phyloP scores from a whole-genome alignment of 169 alveolate genomes.

The Perkinsus olseni region DNA sequence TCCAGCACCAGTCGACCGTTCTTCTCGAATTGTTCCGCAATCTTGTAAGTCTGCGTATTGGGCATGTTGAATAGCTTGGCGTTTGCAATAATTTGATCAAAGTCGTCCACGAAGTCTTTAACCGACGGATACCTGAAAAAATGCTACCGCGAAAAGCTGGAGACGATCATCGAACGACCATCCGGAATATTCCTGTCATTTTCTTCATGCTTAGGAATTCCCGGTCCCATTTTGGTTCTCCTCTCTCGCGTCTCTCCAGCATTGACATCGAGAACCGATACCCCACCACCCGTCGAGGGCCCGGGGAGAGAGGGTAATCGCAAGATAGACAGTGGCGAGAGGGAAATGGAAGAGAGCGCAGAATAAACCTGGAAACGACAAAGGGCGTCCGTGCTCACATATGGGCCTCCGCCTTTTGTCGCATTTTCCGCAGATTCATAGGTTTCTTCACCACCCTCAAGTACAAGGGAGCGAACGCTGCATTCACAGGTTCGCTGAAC shows the following conservation, averaged over 20 bases:
- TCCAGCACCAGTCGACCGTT: background rate
- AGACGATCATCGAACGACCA: too few relatives aligned
- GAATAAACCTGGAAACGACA: background rate
- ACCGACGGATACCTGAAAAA: background rate
- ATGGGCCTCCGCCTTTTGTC: background rate
- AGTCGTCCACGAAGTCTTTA: background rate
- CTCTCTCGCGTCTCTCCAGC: too few relatives aligned
- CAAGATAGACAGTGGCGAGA: too few relatives aligned
- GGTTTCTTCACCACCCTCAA: background rate
- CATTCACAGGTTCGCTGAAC: background rate
- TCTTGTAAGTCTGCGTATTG: background rate
- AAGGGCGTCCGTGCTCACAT: background rate
- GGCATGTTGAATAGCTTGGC: background rate
- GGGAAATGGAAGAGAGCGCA: too few relatives aligned
- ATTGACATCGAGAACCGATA: too few relatives aligned
- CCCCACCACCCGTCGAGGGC: too few relatives aligned
- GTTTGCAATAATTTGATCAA: background rate
- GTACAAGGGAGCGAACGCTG: background rate
- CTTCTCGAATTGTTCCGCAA: background rate
- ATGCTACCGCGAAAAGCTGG: too few relatives aligned
- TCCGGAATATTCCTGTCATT: too few relatives aligned
- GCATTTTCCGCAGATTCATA: background rate
- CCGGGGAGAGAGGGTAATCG: too few relatives aligned
- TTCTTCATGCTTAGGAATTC: too few relatives aligned
- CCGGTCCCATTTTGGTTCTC: too few relatives aligned